Evolutionary conservation across 2,329 filamentous ascomycete genomes (phyloP).

Genomic region (Lecanicillium sp.): DNA sequence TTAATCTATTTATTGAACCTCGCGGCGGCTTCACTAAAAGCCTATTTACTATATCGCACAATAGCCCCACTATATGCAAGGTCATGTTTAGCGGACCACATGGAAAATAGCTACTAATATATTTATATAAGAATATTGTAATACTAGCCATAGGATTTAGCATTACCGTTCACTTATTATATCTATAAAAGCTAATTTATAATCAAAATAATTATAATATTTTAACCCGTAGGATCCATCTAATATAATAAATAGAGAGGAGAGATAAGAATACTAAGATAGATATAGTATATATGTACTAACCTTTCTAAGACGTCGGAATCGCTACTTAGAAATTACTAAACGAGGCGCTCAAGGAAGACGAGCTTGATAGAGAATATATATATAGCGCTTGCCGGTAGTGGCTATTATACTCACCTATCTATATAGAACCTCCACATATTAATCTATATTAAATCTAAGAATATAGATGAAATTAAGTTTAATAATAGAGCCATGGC

Average conservation of each 20-base stretch:
- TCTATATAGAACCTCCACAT: background rate
- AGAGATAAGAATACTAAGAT: background rate
- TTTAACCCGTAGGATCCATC: conserved; percentile 24
- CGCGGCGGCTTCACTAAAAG: background rate
- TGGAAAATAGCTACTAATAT: background rate
- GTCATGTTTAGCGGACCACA: background rate
- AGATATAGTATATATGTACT: background rate
- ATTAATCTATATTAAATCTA: background rate
- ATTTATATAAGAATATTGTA: conserved; percentile 25
- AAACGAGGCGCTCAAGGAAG: background rate
- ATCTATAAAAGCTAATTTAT: conserved; percentile 30
- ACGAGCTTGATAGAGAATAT: conserved; percentile 1
- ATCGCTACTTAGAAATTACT: background rate
- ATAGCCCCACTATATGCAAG: background rate
- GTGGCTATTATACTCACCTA: background rate
- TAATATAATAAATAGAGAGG: conserved; percentile 24
- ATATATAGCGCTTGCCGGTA: background rate
- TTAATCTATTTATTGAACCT: background rate
- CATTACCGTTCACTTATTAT: conserved; percentile 26
- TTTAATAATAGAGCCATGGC: background rate
- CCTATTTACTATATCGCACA: background rate
- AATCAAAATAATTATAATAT: conserved; percentile 25
- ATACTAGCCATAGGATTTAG: conserved; percentile 29
- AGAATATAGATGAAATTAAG: background rate
- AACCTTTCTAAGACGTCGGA: background rate